Evolutionary conservation across 1,284 basidiomycete genomes (phyloP), one percentile per base, ranked within the genome.

Genomic region (Pyrrhoderma noxium): DNA sequence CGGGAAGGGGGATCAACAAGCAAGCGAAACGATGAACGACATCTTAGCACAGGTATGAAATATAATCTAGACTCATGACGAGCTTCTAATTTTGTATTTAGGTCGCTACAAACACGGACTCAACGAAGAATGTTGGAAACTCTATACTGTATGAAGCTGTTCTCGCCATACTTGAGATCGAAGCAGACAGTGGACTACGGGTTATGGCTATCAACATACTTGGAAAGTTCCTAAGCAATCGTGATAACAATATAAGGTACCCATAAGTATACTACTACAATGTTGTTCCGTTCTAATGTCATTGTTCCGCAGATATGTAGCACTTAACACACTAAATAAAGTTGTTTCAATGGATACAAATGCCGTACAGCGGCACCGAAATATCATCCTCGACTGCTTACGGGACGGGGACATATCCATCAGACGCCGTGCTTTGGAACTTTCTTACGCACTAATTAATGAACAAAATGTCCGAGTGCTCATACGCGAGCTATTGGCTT

Each of bases 121-220:
- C 90, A 3, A 86, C 89, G 34, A 99, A 99, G 73, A 99, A 98
- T 61, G 96, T 99, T 58, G 96, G 96, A 53, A 99, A 99, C 68
- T 85, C 93, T 4, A 99, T 99, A 57, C 71, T 99, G 34, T 99
- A 99, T 66, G 96, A 99, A 70, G 95, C 95, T 0, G 96, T 99
- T 2, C 75, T 98, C 57, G 93, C 94, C 5, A 89, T 99, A n/a
- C 76, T 99, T 45, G 95, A 99, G 60, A 99, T 99, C 56, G 93
- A 98, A 64, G 95, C 96, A 7, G 96, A 99, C 66, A 89, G 82
- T 52, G 93, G 93, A 19, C 70, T 99, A 37, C 83, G 96, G 3
- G 95, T 99, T 49, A 98, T 99, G 96, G 96, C 96, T 0, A 99
- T 99, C 71, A 99, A 99, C 65, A 98, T 99, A 54, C 77, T 99